Conservation (phyloP, 148 eudicot species). For the Rhododendron henanense region DNA sequence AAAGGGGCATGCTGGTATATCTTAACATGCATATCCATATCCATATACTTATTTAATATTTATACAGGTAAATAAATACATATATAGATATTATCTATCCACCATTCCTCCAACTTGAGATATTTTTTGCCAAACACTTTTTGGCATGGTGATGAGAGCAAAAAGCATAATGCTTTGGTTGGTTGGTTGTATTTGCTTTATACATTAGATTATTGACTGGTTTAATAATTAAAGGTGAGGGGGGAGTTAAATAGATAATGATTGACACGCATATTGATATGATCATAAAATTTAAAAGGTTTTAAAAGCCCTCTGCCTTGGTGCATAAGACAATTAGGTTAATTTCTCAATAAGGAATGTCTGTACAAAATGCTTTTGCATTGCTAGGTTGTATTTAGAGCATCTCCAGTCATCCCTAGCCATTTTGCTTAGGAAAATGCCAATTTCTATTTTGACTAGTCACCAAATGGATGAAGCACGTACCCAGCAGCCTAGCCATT, state of each 20-base stretch:
- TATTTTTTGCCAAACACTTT: neutral
- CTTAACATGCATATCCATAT: neutral
- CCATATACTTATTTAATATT: neutral
- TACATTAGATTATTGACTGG: neutral
- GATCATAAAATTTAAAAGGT: too few relatives aligned
- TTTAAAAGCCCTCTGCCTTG: neutral
- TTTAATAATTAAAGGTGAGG: neutral
- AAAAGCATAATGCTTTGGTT: neutral
- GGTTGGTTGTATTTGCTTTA: neutral
- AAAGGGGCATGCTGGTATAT: neutral
- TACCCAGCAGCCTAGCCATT: too few relatives aligned
- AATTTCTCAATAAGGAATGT: neutral
- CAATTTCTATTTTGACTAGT: too few relatives aligned
- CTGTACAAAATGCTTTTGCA: neutral
- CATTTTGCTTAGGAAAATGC: too few relatives aligned
- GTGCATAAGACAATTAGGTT: too few relatives aligned
- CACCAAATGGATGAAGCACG: too few relatives aligned
- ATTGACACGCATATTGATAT: neutral
- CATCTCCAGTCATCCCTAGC: too few relatives aligned
- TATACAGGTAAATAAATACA: neutral
- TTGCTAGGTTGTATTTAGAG: neutral
- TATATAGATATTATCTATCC: neutral
- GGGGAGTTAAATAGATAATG: neutral
- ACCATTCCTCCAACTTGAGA: neutral
- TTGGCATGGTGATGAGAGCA: neutral